Base-by-base conservation (phyloP, 345 rosid species). In the Camelina neglecta region DNA sequence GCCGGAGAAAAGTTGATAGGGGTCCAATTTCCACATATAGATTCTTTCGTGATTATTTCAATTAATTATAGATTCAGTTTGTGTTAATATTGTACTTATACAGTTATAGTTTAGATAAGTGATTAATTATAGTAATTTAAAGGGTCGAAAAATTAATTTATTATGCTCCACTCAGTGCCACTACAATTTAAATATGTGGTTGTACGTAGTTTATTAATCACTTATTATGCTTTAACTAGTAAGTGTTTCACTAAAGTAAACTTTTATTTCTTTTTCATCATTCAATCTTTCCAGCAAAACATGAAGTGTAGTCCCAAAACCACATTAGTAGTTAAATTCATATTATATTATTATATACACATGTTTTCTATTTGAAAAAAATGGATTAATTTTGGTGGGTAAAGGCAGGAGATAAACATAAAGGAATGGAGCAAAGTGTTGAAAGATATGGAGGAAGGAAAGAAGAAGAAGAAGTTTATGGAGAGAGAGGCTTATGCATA, bases 371-470 rank as follows among this genome's bases (percentile, higher is more conserved):
- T 23, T n/a, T 10, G 5, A 44, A 2, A 6, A 58, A 42, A 2
- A 41, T 23, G 41, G 12, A 48, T 11, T 47, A 59, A 49, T 38
- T 12, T 67, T 54, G 65, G 60, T 72, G 67, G 38, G 23, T 73
- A 56, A 8, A 79, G 98, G 97, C 82, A 89, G 47, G 98, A 93
- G 81, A 79, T 87, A 57, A 93, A 93, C 61, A 83, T 93, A 78
- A 88, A 60, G 69, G 90, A 90, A 53, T 93, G 96, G 98, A 77
- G 76, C 12, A 70, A 33, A 42, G 65, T 88, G 81, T 65, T 84
- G 75, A 67, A 74, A 58, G 90, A 82, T 53, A 41, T 90, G 62
- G 81, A 72, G 77, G 78, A 81, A 75, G 92, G 87, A 41, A 88
- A 84, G 39, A 76, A 68, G 66, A 67, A 64, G 76, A 82, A 7